Evolutionary conservation across 1,139 yeast genomes (phyloP).

Genomic region (Barnettozyma hawaiiensis): DNA sequence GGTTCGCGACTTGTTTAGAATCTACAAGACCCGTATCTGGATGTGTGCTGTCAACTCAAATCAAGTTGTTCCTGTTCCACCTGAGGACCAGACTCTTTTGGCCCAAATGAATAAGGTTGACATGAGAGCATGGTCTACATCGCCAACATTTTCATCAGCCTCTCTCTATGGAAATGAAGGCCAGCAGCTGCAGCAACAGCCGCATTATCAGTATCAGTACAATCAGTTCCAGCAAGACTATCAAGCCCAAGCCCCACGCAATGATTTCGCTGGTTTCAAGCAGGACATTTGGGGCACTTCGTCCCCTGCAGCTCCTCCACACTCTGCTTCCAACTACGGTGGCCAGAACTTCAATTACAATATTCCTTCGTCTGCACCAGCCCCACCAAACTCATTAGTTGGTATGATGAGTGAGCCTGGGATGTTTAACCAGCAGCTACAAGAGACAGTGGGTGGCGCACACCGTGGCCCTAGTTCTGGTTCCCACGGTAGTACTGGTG

Average conservation of each 20-base stretch:
- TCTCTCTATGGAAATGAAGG: constrained; percentile 1
- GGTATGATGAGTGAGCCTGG: constrained; percentile 6
- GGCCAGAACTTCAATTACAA: constrained; percentile 3
- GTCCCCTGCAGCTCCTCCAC: constrained; percentile 9
- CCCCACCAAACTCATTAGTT: constrained; percentile 4
- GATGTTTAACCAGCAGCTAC: background rate
- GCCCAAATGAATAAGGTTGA: constrained; percentile 9
- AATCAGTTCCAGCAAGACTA: constrained; percentile 2
- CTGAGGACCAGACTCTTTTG: constrained; percentile 4
- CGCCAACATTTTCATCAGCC: constrained; percentile 7
- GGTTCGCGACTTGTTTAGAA: constrained; percentile 85
- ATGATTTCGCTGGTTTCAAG: constrained; percentile 12
- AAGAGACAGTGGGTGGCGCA: background rate
- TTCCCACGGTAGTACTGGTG: background rate
- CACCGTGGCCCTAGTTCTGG: background rate
- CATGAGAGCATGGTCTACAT: constrained; percentile 4
- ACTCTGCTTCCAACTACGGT: constrained; percentile 6
- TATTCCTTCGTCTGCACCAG: constrained; percentile 6
- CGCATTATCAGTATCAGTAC: background rate
- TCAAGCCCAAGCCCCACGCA: constrained; percentile 2
- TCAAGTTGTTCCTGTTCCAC: constrained; percentile 6
- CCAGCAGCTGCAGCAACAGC: constrained; percentile 2
- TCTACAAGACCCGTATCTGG: constrained; percentile 96
- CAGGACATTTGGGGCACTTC: constrained; percentile 13
- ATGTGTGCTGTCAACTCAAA: constrained; percentile 66